Conservation (phyloP, 2,329 filamentous ascomycete species). For the Epichloe elymi region DNA sequence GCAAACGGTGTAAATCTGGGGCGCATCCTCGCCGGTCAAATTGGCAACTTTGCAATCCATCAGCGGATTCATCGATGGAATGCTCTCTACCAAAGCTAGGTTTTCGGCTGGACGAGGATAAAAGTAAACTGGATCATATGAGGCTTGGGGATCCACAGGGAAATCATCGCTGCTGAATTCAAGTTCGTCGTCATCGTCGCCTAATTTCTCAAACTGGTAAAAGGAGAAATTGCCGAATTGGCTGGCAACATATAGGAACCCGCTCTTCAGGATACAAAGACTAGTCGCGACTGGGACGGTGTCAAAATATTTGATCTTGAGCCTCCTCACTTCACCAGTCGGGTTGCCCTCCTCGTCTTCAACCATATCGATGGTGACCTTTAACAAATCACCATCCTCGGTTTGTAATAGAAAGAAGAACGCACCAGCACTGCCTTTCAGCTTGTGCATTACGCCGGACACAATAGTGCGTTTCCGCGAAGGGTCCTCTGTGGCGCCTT, state of each 20-base stretch:
- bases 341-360: constrained; percentile 66
- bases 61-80: constrained; percentile 81
- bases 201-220: constrained; percentile 94
- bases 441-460: constrained; percentile 91
- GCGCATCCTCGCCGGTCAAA: constrained; percentile 80
- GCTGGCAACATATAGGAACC: constrained; percentile 83
- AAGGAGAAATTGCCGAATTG: constrained; percentile 90
- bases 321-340: constrained; percentile 65
- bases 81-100: constrained; percentile 68
- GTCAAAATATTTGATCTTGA: constrained; percentile 97
- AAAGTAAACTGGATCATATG: constrained; percentile 75
- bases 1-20: constrained; percentile 89
- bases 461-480: constrained; percentile 79
- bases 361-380: constrained; percentile 83
- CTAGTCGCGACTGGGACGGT: constrained; percentile 81
- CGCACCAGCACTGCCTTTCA: constrained; percentile 66
- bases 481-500: constrained; percentile 82
- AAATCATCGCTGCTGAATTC: constrained; percentile 79
- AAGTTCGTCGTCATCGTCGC: constrained; percentile 83
- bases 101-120: constrained; percentile 69
- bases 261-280: constrained; percentile 87
- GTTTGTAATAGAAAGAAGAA: constrained; percentile 97
- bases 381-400: constrained; percentile 97
- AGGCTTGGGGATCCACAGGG: constrained; percentile 58
- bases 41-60: constrained; percentile 89